These are phyloP conservation scores for Karstenula rhodostoma DNA, from an alignment of 2,329 filamentous ascomycete species.

Conservation along the genomic window DNA sequence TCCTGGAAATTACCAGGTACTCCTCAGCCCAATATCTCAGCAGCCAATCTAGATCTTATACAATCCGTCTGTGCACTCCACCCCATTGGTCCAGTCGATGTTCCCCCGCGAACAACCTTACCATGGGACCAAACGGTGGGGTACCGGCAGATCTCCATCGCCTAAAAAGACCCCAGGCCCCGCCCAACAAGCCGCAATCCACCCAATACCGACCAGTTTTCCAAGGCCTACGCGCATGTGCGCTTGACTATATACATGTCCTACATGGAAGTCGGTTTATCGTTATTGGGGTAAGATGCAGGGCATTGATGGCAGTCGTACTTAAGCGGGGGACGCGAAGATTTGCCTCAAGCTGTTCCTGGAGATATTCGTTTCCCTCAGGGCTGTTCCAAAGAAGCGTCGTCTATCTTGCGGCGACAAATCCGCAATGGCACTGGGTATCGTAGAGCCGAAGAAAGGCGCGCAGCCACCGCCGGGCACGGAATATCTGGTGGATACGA, in stretches of 20 bases:
- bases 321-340: neutral
- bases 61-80: neutral
- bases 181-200: neutral
- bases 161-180: constrained; percentile 10
- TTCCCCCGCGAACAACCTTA: neutral
- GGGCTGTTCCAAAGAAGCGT: neutral
- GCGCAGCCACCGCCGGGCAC: constrained; percentile 35
- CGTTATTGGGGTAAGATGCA: constrained; percentile 1
- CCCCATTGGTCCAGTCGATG: neutral
- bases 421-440: constrained; percentile 33
- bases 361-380: neutral
- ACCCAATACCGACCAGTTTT: neutral
- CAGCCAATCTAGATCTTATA: no score
- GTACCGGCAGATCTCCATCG: constrained; percentile 24
- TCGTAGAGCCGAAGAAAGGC: constrained; percentile 30
- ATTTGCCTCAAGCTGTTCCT: neutral
- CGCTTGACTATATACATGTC: neutral
- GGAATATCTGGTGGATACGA: constrained; percentile 32
- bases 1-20: neutral
- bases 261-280: neutral
- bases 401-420: neutral
- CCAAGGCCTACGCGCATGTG: neutral
- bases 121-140: constrained; percentile 16
- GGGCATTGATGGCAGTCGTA: neutral
- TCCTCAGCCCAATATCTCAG: no score